These are phyloP conservation scores for Salix caprea DNA, from an alignment of 345 rosid genomes.

Conservation along the genomic window DNA sequence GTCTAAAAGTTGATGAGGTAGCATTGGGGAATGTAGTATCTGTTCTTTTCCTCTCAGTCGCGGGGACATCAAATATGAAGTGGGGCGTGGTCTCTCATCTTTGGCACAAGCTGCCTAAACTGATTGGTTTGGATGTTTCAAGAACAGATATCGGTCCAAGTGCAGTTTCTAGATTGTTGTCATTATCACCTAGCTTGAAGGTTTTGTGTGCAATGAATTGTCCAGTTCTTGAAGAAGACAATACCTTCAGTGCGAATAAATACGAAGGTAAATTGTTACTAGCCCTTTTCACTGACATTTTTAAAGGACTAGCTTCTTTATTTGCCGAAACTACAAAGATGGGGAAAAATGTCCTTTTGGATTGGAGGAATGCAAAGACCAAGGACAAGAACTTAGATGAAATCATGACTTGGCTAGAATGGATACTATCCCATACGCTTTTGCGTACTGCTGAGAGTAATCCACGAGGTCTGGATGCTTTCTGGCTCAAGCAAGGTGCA, in stretches of 20 bases:
- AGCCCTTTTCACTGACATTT: conserved; percentile 23
- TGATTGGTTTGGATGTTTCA: conserved; percentile 32
- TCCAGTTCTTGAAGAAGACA: conserved; percentile 29
- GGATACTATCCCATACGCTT: conserved; percentile 38
- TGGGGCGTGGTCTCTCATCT: conserved; percentile 31
- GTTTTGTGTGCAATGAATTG: conserved; percentile 31
- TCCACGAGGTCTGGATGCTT: conserved; percentile 24
- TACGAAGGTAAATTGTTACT: conserved; percentile 25
- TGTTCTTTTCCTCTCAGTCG: conserved; percentile 28
- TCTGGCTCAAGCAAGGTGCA: conserved; percentile 38
- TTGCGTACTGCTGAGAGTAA: conserved; percentile 29
- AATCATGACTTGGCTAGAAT: conserved; percentile 28
- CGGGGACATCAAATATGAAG: conserved; percentile 34
- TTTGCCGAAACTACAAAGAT: conserved; percentile 19
- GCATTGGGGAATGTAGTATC: conserved; percentile 32
- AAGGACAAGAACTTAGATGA: conserved; percentile 7
- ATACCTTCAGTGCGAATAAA: not conserved
- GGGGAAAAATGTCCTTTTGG: conserved; percentile 5
- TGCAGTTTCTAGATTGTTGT: conserved; percentile 17
- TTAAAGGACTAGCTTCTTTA: conserved; percentile 24
- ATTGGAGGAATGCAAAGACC: conserved; percentile 22
- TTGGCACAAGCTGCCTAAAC: conserved; percentile 26
- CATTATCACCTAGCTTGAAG: conserved; percentile 19
- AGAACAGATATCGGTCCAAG: conserved; percentile 31
- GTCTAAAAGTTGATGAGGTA: conserved; percentile 21